Base-by-base conservation (phyloP, 179 eudicot species). In the Dionaea muscipula region DNA sequence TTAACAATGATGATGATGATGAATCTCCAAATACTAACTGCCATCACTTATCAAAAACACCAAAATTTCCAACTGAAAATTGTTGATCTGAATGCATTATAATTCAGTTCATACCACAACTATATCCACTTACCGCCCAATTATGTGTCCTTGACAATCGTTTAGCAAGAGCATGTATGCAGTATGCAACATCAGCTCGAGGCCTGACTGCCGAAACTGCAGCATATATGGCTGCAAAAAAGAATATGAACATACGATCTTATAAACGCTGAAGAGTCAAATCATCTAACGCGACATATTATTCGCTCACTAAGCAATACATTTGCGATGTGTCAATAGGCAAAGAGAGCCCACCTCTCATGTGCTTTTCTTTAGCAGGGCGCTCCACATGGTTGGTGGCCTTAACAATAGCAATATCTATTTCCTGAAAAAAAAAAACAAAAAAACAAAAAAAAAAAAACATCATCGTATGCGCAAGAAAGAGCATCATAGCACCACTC, bases 351-450 rank as follows among this genome's bases (percentile, higher is more conserved):
- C 49, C 19, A 87, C 98, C 91, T 78, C 79, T 71, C 21, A 91
- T 72, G 75, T 86, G 80, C 52, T 70, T 82, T 65, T 91, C 98
- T 74, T 87, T 91, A 2, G 95, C 84, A 0, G 91, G 98, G 21
- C 83, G 88, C 69, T 91, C 98, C 18, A 76, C 84, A 66, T 91
- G 98, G 76, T 91, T 86, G 25, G 98, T 91, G 22, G 94, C 91
- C 81, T 75, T 86, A 22, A 91, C 98, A 67, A 91, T 70, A 20
- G 95, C 83, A 53, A 91, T 72, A 68, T 91, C 95, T 74, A 91
- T 61, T 51, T 91, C 95, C 94, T 91, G 57, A 8, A 61, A 57
- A 57, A 52, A 44, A 45, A 31, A 40, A 62, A 46, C 24, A 47
- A 24, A 25, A 35, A 10, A 53, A 26, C 19, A n/a, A n/a, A n/a